phyloP scores from a whole-genome alignment of 2,329 filamentous ascomycete species.

The Claviceps maximensis region DNA sequence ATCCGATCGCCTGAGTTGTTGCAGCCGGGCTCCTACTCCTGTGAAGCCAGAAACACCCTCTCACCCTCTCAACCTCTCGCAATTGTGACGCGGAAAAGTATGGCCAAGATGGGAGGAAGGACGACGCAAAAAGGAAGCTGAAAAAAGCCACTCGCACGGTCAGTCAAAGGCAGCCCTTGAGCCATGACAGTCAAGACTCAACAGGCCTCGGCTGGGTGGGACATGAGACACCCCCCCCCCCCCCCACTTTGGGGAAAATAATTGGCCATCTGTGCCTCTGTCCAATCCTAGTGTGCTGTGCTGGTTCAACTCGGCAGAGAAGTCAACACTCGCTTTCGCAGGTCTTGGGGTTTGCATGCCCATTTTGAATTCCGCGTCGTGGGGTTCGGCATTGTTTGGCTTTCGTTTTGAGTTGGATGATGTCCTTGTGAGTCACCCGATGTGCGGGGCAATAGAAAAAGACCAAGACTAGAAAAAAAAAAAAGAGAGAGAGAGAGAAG shows the following conservation, averaged over 20 bases:
- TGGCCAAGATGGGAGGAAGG: neutral
- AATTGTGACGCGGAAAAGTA: neutral
- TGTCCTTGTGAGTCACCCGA: too few species aligned
- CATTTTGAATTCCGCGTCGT: neutral
- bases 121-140: neutral
- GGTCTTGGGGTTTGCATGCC: too few species aligned
- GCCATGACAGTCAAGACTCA: neutral
- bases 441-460: too few species aligned
- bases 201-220: neutral
- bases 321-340: neutral
- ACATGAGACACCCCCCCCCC: neutral
- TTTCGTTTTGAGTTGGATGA: neutral
- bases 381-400: neutral
- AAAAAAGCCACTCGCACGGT: neutral
- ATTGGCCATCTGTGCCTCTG: neutral
- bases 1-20: neutral
- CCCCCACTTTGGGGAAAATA: too few species aligned
- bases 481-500: too few species aligned
- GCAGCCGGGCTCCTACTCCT: neutral
- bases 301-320: neutral
- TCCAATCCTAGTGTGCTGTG: neutral
- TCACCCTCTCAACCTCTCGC: neutral
- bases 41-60: neutral
- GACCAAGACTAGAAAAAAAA: too few species aligned
- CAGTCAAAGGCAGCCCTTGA: neutral